phyloP scores from a whole-genome alignment of 78 protist genomes.

The Anaeramoeba flamelloides region DNA sequence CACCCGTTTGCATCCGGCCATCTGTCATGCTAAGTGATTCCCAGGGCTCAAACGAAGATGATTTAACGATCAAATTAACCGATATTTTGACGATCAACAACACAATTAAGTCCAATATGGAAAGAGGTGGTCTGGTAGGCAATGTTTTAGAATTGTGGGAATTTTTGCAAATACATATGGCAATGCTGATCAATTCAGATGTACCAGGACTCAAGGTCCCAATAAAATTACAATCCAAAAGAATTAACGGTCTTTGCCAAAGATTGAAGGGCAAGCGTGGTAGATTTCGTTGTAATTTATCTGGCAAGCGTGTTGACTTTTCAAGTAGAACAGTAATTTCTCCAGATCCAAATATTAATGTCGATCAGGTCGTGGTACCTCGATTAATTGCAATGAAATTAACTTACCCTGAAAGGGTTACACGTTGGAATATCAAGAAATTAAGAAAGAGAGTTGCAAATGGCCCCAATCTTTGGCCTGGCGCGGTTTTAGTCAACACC shows the following conservation, averaged over 20 bases:
- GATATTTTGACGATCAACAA: slow-evolving; percentile 50
- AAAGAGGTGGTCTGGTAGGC: neutral
- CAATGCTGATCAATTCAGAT: slow-evolving; percentile 15
- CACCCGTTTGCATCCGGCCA: slow-evolving; percentile 90
- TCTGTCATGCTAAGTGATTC: slow-evolving; percentile 52
- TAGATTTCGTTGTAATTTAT: slow-evolving; percentile 81
- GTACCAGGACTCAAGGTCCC: slow-evolving; percentile 1
- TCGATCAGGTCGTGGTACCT: slow-evolving; percentile 87
- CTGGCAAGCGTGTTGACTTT: slow-evolving; percentile 97
- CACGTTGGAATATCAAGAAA: slow-evolving; percentile 33
- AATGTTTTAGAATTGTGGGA: slow-evolving; percentile 48
- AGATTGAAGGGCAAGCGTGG: slow-evolving; percentile 96
- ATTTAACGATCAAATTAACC: slow-evolving; percentile 63
- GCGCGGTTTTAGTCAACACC: neutral
- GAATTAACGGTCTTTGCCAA: slow-evolving; percentile 75
- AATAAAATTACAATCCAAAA: slow-evolving; percentile 11
- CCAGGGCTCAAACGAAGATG: slow-evolving; percentile 75
- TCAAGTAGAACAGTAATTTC: slow-evolving; percentile 95
- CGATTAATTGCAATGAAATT: slow-evolving; percentile 56
- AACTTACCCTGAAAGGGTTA: slow-evolving; percentile 88
- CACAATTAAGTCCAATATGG: slow-evolving; percentile 23
- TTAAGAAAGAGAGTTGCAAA: slow-evolving; percentile 29
- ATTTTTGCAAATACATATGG: slow-evolving; percentile 29
- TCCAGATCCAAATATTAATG: slow-evolving; percentile 94
- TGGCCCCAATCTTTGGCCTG: neutral